Base-by-base conservation (phyloP, 805 yeast species). In the Wickerhamomyces kurtzmanii region DNA sequence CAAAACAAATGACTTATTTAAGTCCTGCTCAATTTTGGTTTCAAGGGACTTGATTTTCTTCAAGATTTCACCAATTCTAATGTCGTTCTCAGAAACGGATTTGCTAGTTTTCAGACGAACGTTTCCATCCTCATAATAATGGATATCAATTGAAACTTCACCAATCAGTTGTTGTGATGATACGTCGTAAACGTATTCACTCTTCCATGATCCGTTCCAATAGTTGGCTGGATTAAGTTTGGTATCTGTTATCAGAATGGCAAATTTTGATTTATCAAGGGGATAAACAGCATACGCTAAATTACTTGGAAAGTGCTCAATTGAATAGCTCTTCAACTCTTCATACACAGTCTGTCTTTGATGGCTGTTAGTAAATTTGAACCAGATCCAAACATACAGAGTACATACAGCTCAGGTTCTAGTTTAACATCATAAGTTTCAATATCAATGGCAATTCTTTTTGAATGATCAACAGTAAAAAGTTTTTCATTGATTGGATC, bases 111-210 rank as follows among this genome's bases (percentile, higher is more conserved):
- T 74, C 44, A 91, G 68, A 29, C 89, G 68, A 12, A 89, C 97
- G 46, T 89, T 89, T 17, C 98, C 98, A 42, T 89, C 97, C 56
- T 89, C 98, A 50, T 71, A 91, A 53, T 87, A 91, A 53, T 89
- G 98, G 22, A 87, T 79, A 39, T 83, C 87, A 18, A 86, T 66
- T 13, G 51, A 53, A 20, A 84, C 65, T 6, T 49, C 47, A 5
- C 94, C 95, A 3, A 38, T 40, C 11, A 81, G 36, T 6, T 49
- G 30, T 1, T 49, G 45, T 1, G 47, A 35, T 1, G 47, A 34
- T 4, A 40, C 18, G 41, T 65, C 50, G 32, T 68, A 58, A 6
- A 55, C 46, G 53, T 84, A 86, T 34, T 60, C 57, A 1, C 94
- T 76, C 29, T 62, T 69, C 96, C 96, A 86, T 48, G 75, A 71